Evolutionary conservation across 2,329 filamentous ascomycete species (phyloP).

Genomic region (Chrysoporthe austroafricana): DNA sequence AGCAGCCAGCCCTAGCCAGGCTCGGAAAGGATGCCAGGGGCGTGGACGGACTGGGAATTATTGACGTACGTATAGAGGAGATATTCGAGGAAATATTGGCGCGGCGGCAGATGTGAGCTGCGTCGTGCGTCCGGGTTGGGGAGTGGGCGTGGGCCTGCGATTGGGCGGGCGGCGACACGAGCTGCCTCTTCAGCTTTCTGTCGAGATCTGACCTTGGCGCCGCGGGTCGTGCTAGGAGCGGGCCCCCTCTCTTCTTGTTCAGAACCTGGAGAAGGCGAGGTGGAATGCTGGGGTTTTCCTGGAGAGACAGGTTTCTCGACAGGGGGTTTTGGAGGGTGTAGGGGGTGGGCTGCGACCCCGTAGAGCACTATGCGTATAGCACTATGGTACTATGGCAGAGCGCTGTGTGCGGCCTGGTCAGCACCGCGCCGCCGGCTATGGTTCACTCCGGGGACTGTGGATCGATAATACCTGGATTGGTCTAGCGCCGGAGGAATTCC

Average conservation of each 20-base stretch:
- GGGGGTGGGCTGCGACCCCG: background rate
- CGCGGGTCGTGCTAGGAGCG: slow-evolving; percentile 7
- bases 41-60: background rate
- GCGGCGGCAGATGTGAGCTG: background rate
- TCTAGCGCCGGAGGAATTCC: slow-evolving; percentile 10
- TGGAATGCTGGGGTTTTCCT: slow-evolving; percentile 29
- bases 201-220: background rate
- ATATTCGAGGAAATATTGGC: background rate
- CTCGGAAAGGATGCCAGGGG: background rate
- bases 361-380: background rate
- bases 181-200: slow-evolving; percentile 17
- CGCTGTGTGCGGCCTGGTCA: slow-evolving; percentile 2
- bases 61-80: background rate
- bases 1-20: background rate
- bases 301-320: slow-evolving; percentile 3
- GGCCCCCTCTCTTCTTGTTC: slow-evolving; percentile 4
- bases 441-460: slow-evolving; percentile 8
- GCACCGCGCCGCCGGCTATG: background rate
- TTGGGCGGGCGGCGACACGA: slow-evolving; percentile 3
- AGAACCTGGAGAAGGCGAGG: slow-evolving; percentile 28
- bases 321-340: slow-evolving; percentile 8
- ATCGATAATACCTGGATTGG: background rate
- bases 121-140: background rate
- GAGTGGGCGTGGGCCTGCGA: background rate
- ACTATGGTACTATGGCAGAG: background rate